Evolutionary conservation across 2,329 filamentous ascomycete species (phyloP).

Genomic region (Sporothrix pallida): DNA sequence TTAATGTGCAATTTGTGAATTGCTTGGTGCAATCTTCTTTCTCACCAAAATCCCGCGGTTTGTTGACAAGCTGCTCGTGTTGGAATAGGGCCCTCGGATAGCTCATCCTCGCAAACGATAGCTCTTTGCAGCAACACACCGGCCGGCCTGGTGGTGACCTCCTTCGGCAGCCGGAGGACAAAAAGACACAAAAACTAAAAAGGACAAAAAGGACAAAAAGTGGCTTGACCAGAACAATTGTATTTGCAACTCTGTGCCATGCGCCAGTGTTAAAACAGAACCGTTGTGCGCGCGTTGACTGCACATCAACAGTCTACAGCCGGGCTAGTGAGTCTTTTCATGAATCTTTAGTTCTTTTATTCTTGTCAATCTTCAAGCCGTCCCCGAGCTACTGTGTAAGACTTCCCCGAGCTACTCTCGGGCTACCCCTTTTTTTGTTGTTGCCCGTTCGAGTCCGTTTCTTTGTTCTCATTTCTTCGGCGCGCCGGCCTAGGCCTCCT

Average conservation of each 20-base stretch:
- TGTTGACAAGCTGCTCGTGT: slow-evolving; percentile 2
- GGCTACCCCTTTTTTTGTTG: neutral
- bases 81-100: neutral
- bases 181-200: no score
- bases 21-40: slow-evolving; percentile 16
- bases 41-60: neutral
- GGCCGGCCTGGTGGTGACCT: neutral
- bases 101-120: neutral
- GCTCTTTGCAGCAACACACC: neutral
- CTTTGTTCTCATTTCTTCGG: neutral
- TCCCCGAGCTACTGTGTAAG: no score
- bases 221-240: neutral
- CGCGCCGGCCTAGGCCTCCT: neutral
- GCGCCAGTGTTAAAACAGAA: slow-evolving; percentile 8
- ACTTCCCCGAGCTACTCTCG: neutral
- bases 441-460: no score
- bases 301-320: neutral
- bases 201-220: neutral
- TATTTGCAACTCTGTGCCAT: no score
- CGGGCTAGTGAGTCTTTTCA: neutral
- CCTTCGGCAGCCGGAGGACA: neutral
- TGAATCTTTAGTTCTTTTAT: no score
- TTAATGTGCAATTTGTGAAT: no score
- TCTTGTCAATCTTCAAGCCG: no score
- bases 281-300: slow-evolving; percentile 16